Percentiles rank a stretch among this genome's conserved stretches.
phyloP scores from a whole-genome alignment of 768 basidiomycete genomes.

The Hypholoma sublateritium region DNA sequence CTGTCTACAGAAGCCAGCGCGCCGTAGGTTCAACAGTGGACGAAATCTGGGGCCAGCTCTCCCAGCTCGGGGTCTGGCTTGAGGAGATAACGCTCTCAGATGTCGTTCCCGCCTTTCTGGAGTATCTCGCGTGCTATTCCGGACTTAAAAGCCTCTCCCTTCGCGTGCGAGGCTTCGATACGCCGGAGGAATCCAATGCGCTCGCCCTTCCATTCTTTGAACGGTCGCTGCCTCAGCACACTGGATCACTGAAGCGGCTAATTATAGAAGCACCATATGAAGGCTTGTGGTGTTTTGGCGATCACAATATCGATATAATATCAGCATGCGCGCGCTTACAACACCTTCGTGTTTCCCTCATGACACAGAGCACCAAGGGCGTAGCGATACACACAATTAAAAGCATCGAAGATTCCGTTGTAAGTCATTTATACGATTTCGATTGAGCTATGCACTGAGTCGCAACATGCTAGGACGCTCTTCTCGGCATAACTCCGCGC shows the following conservation, averaged over 20 bases:
- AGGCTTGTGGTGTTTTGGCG: slow-evolving; percentile 15
- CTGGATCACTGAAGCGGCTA: slow-evolving; percentile 3
- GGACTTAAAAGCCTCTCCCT: slow-evolving; percentile 2
- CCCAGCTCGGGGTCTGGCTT: not conserved
- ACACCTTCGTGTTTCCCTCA: not conserved
- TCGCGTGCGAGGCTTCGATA: not conserved
- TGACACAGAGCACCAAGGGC: too few relatives aligned
- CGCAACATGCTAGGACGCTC: not conserved
- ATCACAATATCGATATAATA: slow-evolving; percentile 6
- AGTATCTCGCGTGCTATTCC: slow-evolving; percentile 4
- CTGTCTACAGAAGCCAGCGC: not conserved
- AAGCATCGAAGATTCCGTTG: not conserved
- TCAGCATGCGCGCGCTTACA: not conserved
- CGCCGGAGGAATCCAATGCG: not conserved
- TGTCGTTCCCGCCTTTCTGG: not conserved
- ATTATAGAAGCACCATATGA: slow-evolving; percentile 11
- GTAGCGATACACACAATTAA: not conserved
- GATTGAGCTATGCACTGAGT: too few relatives aligned
- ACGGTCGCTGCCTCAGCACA: not conserved
- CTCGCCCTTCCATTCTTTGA: slow-evolving; percentile 3
- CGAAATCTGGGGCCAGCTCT: slow-evolving; percentile 3
- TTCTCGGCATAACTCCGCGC: not conserved
- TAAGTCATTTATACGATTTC: not conserved
- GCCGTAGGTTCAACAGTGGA: not conserved
- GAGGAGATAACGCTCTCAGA: slow-evolving; percentile 1